Evolutionary conservation across 257 asterid genomes (phyloP).

Genomic region (Knoxia roxburghii): DNA sequence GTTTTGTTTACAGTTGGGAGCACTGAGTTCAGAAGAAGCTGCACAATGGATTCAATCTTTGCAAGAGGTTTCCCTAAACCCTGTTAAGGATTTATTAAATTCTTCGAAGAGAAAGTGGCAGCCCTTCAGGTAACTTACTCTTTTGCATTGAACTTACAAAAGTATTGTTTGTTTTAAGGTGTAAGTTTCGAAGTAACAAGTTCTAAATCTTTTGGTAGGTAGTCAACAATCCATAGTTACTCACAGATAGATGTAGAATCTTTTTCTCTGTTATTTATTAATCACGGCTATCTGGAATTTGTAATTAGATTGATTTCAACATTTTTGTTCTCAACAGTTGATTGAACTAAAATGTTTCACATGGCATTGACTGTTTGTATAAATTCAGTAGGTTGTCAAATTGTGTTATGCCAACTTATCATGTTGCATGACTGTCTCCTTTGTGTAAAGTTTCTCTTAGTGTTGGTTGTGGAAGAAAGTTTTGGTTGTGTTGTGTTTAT

Average conservation of each 20-base stretch:
- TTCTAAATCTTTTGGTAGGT: background rate
- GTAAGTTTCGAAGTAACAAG: background rate
- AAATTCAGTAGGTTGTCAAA: background rate
- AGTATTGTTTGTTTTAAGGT: background rate
- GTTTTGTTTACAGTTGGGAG: conserved; percentile 51
- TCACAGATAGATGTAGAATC: background rate
- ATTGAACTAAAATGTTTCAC: background rate
- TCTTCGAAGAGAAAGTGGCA: conserved; percentile 64
- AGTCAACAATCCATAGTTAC: too few relatives aligned
- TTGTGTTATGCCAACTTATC: too few relatives aligned
- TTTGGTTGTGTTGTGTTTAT: background rate
- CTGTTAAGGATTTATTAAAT: conserved; percentile 31
- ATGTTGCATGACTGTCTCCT: background rate
- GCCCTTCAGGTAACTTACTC: conserved; percentile 56
- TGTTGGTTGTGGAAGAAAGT: background rate
- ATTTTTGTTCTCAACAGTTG: background rate
- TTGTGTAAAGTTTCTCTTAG: background rate
- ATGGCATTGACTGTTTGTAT: background rate
- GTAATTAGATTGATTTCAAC: background rate
- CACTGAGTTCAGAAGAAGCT: conserved; percentile 87
- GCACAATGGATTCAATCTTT: conserved; percentile 67
- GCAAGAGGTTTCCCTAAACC: conserved; percentile 54
- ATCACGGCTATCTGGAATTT: background rate
- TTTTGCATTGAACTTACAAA: background rate
- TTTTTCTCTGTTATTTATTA: background rate